phyloP scores from a whole-genome alignment of 169 alveolate species.

The Eimeria praecox region DNA sequence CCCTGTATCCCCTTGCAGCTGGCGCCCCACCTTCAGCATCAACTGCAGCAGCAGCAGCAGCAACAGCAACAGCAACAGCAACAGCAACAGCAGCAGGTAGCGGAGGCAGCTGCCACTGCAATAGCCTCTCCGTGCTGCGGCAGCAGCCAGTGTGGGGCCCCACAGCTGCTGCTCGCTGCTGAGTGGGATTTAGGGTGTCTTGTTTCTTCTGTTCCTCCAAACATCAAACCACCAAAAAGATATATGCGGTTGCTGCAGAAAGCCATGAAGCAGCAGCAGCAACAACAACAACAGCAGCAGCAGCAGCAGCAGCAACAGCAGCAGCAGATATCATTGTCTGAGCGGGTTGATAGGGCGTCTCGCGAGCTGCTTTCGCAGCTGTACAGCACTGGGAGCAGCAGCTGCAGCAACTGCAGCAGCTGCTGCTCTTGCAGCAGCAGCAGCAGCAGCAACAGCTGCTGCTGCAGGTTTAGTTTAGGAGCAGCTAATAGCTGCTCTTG shows the following conservation, averaged over 20 bases:
- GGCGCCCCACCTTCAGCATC: not conserved
- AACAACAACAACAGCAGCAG: conserved; percentile 20
- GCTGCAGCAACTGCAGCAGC: not conserved
- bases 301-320: not conserved
- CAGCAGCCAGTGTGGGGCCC: not conserved
- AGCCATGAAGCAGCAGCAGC: too few relatives aligned
- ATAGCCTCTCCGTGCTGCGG: too few relatives aligned
- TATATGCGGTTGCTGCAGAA: not conserved
- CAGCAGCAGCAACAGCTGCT: too few relatives aligned
- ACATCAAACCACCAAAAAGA: not conserved
- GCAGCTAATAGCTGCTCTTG: conserved; percentile 91
- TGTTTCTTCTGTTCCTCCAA: too few relatives aligned
- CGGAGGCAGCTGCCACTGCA: not conserved
- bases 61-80: not conserved
- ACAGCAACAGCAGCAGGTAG: too few relatives aligned
- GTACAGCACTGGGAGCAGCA: too few relatives aligned
- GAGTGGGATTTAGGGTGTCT: too few relatives aligned
- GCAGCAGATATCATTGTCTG: too few relatives aligned
- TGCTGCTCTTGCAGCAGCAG: not conserved
- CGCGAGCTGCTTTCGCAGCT: conserved; percentile 18
- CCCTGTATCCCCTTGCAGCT: not conserved
- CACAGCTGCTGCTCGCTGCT: not conserved
- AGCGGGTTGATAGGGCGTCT: conserved; percentile 62
- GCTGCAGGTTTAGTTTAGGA: conserved; percentile 84
- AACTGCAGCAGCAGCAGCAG: not conserved